Percentiles rank a stretch among this genome's conserved stretches.
phyloP scores from a whole-genome alignment of 75 land plant genomes.

The Chamaecyparis obtusa region DNA sequence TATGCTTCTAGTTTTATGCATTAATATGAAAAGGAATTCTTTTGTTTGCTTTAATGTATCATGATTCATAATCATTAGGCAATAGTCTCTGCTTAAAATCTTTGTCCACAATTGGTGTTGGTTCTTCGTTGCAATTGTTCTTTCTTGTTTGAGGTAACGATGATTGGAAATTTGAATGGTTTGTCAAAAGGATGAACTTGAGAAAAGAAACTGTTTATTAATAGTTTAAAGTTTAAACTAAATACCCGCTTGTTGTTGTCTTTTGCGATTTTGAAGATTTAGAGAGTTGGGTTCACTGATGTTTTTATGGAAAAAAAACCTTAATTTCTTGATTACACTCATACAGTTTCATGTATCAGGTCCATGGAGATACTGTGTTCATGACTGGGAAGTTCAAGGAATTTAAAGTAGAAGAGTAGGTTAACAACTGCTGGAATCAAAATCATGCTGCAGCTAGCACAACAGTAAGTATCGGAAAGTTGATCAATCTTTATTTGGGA shows the following conservation, averaged over 20 bases:
- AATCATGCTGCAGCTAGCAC: conserved; percentile 71
- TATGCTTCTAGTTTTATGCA: too few species aligned
- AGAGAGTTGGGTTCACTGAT: neutral
- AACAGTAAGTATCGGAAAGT: conserved; percentile 62
- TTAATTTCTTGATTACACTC: neutral
- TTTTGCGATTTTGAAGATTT: neutral
- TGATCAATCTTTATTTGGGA: too few species aligned
- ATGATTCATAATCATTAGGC: neutral
- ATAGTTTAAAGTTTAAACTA: neutral
- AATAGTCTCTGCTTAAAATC: neutral
- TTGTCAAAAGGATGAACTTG: neutral
- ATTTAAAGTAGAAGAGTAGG: conserved; percentile 59
- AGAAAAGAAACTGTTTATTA: neutral
- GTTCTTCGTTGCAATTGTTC: neutral
- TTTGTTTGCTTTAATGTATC: neutral
- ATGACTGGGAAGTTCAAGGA: conserved; percentile 69
- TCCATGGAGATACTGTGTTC: conserved; percentile 83
- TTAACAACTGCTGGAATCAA: conserved; percentile 67
- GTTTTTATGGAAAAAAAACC: neutral
- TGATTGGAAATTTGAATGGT: neutral
- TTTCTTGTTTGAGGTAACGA: neutral
- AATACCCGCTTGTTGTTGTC: neutral
- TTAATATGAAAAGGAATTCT: neutral
- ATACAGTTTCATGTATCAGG: conserved; percentile 39
- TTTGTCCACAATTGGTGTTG: neutral